A percentile compares a stretch with the other conserved stretches of the same genome.
phyloP scores from a whole-genome alignment of 169 alveolate genomes.

The Cryptosporidium canis region DNA sequence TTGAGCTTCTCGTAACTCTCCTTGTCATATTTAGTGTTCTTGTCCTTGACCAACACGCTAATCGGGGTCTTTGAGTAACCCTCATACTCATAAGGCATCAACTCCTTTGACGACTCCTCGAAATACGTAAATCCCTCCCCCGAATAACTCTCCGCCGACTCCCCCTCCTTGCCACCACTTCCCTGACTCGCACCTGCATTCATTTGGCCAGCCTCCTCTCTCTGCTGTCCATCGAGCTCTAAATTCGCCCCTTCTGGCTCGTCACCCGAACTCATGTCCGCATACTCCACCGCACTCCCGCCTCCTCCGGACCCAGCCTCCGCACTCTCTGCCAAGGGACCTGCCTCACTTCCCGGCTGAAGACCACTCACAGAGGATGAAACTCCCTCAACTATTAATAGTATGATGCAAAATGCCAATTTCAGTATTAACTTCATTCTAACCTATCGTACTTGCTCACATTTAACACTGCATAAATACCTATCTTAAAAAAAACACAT shows the following conservation, averaged over 20 bases:
- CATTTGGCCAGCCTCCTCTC: not conserved
- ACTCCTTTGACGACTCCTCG: constrained; percentile 44
- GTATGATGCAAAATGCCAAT: not conserved
- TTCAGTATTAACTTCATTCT: constrained; percentile 4
- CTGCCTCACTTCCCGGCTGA: not conserved
- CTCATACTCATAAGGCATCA: constrained; percentile 37
- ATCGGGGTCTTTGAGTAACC: constrained; percentile 25
- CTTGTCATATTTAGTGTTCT: not conserved
- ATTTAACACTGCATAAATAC: not conserved
- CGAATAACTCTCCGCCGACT: not conserved
- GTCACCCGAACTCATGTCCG: constrained; percentile 5
- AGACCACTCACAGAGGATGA: not conserved
- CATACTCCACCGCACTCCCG: not conserved
- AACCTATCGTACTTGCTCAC: not conserved
- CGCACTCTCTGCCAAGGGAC: not conserved
- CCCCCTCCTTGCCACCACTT: no score
- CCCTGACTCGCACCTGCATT: not conserved
- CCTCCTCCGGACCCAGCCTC: not conserved
- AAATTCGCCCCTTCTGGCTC: not conserved
- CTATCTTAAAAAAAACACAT: not conserved
- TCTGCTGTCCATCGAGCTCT: not conserved
- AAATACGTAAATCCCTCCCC: constrained; percentile 31
- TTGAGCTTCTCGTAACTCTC: not conserved
- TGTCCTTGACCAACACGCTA: constrained; percentile 8
- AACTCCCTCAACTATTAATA: not conserved